A percentile compares a stretch with the other conserved stretches of the same genome.
These are phyloP conservation scores for Kalaharituber pfeilii DNA, from an alignment of 2,329 filamentous ascomycete genomes.

Conservation along the genomic window DNA sequence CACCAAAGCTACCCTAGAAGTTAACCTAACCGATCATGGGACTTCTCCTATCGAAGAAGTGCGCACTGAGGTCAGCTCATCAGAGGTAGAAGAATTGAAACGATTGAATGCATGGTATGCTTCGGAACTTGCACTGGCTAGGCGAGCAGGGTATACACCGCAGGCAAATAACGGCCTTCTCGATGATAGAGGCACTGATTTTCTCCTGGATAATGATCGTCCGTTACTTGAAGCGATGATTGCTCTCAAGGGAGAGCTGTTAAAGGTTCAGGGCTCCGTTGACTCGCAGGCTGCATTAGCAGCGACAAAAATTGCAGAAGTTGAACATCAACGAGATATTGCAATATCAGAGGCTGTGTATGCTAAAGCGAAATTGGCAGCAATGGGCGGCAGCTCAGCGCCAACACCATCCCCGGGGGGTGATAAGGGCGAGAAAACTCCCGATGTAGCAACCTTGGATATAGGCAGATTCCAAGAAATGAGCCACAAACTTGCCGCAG, in stretches of 20 bases:
- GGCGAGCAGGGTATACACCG: constrained; percentile 71
- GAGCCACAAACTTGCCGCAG: constrained; percentile 62
- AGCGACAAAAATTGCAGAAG: constrained; percentile 76
- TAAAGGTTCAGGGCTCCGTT: constrained; percentile 75
- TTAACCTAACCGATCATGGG: neutral
- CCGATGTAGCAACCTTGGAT: constrained; percentile 41
- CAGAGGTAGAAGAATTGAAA: constrained; percentile 47
- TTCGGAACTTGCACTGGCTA: constrained; percentile 79
- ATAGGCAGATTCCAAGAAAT: constrained; percentile 56
- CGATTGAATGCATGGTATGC: constrained; percentile 94
- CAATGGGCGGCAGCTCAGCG: constrained; percentile 42
- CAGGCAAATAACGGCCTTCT: constrained; percentile 53
- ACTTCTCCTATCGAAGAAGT: neutral
- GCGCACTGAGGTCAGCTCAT: neutral
- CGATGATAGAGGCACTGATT: constrained; percentile 58
- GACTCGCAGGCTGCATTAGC: constrained; percentile 75
- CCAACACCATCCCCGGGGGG: constrained; percentile 31
- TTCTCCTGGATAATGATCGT: constrained; percentile 79
- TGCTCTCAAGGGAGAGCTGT: constrained; percentile 74
- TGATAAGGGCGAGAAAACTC: constrained; percentile 32
- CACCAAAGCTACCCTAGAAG: neutral
- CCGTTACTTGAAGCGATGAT: constrained; percentile 82
- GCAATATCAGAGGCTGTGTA: constrained; percentile 93
- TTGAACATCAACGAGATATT: constrained; percentile 83
- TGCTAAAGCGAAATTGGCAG: constrained; percentile 79